Evolutionary conservation across 352 stramenopile species (phyloP).

Genomic region (Globisporangium heterothallicum): DNA sequence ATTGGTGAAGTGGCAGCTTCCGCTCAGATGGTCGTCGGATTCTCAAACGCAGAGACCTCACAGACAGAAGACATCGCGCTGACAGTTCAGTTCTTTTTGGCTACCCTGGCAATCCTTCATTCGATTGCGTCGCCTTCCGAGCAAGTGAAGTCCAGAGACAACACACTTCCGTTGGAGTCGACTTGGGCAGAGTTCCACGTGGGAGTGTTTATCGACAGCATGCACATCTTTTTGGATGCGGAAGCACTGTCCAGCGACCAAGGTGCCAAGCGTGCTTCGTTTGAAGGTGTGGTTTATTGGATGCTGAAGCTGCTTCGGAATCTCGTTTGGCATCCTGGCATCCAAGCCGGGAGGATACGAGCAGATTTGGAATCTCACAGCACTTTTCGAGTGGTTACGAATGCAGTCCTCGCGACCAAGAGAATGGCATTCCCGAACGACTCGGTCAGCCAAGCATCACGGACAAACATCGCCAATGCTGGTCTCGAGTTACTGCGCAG

Average conservation of each 20-base stretch:
- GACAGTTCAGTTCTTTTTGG: slow-evolving; percentile 22
- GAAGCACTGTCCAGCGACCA: not conserved
- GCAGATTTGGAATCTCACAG: not conserved
- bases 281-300: slow-evolving; percentile 20
- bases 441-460: not conserved
- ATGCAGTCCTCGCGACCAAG: not conserved
- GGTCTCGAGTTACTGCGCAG: slow-evolving; percentile 25
- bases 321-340: slow-evolving; percentile 15
- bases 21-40: slow-evolving; percentile 5
- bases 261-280: not conserved
- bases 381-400: not conserved
- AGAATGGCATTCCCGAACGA: not conserved
- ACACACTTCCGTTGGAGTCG: not conserved
- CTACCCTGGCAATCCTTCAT: slow-evolving; percentile 22
- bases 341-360: slow-evolving; percentile 4
- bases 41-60: not conserved
- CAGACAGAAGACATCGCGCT: slow-evolving; percentile 4
- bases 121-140: slow-evolving; percentile 2
- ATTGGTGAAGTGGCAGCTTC: slow-evolving; percentile 3
- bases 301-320: slow-evolving; percentile 30
- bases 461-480: slow-evolving; percentile 9
- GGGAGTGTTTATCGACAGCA: slow-evolving; percentile 1
- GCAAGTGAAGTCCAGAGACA: not conserved
- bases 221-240: not conserved
- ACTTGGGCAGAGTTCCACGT: not conserved